A percentile compares a stretch with the other conserved stretches of the same genome.
phyloP scores from a whole-genome alignment of 2,329 filamentous ascomycete species.

The Venturia nashicola region DNA sequence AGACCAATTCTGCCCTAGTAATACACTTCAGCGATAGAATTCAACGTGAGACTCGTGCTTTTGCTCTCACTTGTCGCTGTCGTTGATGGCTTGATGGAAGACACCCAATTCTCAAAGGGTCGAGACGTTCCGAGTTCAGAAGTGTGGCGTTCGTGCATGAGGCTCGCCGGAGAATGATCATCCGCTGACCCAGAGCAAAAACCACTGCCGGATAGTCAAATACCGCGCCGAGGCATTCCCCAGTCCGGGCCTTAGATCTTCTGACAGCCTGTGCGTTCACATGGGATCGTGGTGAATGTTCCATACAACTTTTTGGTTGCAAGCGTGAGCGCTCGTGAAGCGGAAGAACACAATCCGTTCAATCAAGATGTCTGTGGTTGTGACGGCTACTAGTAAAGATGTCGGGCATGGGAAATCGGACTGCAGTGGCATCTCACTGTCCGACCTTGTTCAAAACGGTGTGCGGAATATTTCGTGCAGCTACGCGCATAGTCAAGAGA shows the following conservation, averaged over 20 bases:
- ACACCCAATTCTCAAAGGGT: not conserved
- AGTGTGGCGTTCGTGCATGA: slow-evolving; percentile 1
- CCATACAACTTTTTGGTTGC: not conserved
- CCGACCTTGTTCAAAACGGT: not conserved
- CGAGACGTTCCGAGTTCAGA: not conserved
- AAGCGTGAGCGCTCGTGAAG: not conserved
- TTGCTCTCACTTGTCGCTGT: not conserved
- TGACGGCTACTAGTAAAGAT: not conserved
- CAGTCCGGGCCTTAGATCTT: not conserved
- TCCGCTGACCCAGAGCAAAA: not conserved
- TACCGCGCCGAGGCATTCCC: not conserved
- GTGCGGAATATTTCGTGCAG: not conserved
- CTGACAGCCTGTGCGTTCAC: not conserved
- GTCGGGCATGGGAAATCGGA: not conserved
- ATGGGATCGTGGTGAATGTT: not conserved
- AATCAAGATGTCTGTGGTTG: not conserved
- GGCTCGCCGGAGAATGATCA: not conserved
- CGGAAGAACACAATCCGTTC: not conserved
- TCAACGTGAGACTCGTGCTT: not conserved
- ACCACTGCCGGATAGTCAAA: not conserved
- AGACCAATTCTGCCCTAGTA: not conserved
- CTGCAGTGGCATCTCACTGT: not conserved
- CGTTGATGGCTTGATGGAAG: not conserved
- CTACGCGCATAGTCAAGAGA: not conserved
- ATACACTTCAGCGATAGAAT: not conserved